Evolutionary conservation across 23 red algal genomes (phyloP), one percentile per base, ranked within the genome.

Genomic region (Chondrus crispus): DNA sequence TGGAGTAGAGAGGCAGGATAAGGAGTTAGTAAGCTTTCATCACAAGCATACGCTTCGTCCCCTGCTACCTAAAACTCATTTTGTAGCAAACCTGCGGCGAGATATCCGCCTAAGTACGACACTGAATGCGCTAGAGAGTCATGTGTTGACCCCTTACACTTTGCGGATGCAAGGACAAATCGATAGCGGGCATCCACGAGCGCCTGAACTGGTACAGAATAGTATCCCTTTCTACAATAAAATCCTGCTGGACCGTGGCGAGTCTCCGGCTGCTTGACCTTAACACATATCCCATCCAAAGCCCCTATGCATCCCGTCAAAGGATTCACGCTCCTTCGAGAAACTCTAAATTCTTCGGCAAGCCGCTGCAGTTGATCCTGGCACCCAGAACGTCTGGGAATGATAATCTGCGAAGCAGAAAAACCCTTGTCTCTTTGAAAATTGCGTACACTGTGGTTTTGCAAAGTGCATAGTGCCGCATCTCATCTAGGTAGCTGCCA

Each of bases 221-320:
- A 77, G 30, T 77, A 77, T 14, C 72, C 72, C 42, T 77, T 77
- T 3, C 72, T 42, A n/a, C 72, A 78, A 22, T 6, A 77, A 20
- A 40, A 77, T 18, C 30, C 47, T 16, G 72, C 72, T 32, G 40
- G 44, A 9, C 44, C 72, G 18, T 49, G 29, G 3, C 72, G 38
- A 48, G 30, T 50, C 29, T 3, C 7, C 18, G 72, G 40, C 26
- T 77, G 47, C 40, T n/a, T 47, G 3, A 77, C 52, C 20, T 77
- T 47, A 4, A 77, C 42, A 10, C 44, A 42, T 2, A 77, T 77
- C 3, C 72, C 72, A 47, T 77, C 72, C n/a, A 77, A 50, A 3
- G 72, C 72, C 2, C 72, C 72, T 3, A 49, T 48, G 42, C 40
- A 77, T 3, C 72, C 38, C 5, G 2, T 26, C 47, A 77, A 48